A percentile compares a stretch with the other conserved stretches of the same genome.
These are phyloP conservation scores for Eucalyptus cloeziana DNA, from an alignment of 345 rosid species.

Conservation along the genomic window DNA sequence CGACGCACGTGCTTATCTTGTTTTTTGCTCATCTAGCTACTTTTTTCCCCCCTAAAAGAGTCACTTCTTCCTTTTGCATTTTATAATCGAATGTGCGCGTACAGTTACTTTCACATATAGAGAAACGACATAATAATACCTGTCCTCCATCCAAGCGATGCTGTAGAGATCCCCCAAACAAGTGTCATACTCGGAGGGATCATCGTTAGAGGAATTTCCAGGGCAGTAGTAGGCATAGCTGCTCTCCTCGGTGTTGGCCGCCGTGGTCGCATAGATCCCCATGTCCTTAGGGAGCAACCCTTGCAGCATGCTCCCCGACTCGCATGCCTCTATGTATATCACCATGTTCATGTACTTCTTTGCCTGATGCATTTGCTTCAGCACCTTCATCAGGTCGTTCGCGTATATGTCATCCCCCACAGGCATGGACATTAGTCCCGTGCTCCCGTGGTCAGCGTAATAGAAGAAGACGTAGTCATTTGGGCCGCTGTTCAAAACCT, in stretches of 20 bases:
- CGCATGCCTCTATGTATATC: conserved; percentile 40
- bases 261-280: conserved; percentile 36
- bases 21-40: not conserved
- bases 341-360: conserved; percentile 30
- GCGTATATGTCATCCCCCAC: conserved; percentile 8
- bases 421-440: conserved; percentile 38
- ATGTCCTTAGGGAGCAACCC: conserved; percentile 35
- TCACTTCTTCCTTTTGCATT: not conserved
- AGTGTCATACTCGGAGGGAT: conserved; percentile 25
- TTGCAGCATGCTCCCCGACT: conserved; percentile 36
- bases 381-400: conserved; percentile 25
- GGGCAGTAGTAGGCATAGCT: conserved; percentile 40
- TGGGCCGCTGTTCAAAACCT: conserved; percentile 41
- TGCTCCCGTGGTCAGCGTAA: conserved; percentile 48
- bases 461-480: conserved; percentile 34
- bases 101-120: not conserved
- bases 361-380: conserved; percentile 31
- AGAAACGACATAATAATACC: not conserved
- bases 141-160: conserved; percentile 45
- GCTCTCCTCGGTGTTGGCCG: conserved; percentile 33
- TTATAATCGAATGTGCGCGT: not conserved
- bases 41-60: not conserved
- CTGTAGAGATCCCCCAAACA: conserved; percentile 44
- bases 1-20: not conserved
- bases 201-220: conserved; percentile 10